These are phyloP conservation scores for Candida awuae DNA, from an alignment of 805 yeast species.

Conservation along the genomic window DNA sequence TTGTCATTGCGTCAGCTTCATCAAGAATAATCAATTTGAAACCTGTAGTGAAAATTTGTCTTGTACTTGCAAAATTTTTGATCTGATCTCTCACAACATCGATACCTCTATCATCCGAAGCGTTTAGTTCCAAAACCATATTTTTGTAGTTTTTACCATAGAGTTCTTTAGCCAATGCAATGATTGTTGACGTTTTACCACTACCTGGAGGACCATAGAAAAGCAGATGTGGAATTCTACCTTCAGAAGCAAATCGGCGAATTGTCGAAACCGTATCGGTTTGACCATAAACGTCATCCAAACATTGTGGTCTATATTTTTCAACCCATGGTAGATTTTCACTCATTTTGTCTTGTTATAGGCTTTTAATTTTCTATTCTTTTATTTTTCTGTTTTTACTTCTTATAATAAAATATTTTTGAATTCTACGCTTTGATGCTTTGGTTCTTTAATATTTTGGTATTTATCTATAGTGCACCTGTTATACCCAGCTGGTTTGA, in stretches of 20 bases:
- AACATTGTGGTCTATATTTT: constrained; percentile 78
- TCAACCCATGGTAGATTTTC: constrained; percentile 85
- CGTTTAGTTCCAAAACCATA: constrained; percentile 92
- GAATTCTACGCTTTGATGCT: too few species aligned
- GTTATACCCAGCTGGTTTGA: too few species aligned
- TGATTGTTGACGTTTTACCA: constrained; percentile 82
- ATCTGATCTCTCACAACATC: constrained; percentile 97
- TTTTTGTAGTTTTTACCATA: constrained; percentile 75
- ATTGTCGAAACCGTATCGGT: constrained; percentile 79
- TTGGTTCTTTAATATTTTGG: too few species aligned
- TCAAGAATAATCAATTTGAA: constrained; percentile 88
- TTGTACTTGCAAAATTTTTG: constrained; percentile 91
- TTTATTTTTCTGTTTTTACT: too few species aligned
- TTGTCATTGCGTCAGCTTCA: constrained; percentile 94
- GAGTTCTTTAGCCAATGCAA: constrained; percentile 80
- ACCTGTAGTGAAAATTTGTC: constrained; percentile 82
- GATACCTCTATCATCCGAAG: constrained; percentile 96
- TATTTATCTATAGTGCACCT: too few species aligned
- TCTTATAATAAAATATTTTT: too few species aligned
- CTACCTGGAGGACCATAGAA: constrained; percentile 97
- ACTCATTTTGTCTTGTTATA: constrained; percentile 6
- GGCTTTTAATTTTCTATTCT: too few species aligned
- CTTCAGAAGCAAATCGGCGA: constrained; percentile 72
- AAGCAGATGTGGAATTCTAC: constrained; percentile 80
- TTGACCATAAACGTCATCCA: constrained; percentile 91